A percentile compares a stretch with the other conserved stretches of the same genome.
Conservation (phyloP, 2,329 filamentous ascomycete genomes). For the Venturia pyrina region DNA sequence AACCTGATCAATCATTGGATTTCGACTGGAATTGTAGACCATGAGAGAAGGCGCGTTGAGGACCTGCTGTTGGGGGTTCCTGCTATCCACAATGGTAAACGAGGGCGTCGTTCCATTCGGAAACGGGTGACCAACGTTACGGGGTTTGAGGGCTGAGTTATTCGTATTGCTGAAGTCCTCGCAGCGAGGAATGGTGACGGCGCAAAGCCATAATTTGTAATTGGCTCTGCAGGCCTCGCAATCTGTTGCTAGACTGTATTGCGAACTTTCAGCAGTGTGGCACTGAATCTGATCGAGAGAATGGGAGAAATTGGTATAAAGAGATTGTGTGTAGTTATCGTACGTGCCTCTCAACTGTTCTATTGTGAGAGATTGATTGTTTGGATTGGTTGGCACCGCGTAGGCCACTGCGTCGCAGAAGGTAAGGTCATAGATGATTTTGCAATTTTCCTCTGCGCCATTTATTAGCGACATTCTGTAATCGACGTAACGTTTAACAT, state of each 20-base stretch:
- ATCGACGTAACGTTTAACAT: conserved; percentile 22
- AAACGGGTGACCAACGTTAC: conserved; percentile 61
- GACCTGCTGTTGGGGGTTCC: conserved; percentile 18
- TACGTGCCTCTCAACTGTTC: conserved; percentile 62
- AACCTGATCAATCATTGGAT: conserved; percentile 57
- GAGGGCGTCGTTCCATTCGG: conserved; percentile 53
- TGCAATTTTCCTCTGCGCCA: conserved; percentile 62
- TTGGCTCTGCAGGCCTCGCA: conserved; percentile 68
- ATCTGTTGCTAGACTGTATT: conserved; percentile 69
- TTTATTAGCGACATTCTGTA: conserved; percentile 9
- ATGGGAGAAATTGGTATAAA: conserved; percentile 71
- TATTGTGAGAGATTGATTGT: conserved; percentile 21
- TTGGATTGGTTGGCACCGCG: conserved; percentile 75
- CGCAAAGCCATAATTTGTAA: conserved; percentile 94
- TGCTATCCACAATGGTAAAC: conserved; percentile 17
- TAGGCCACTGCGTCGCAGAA: conserved; percentile 88
- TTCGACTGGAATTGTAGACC: conserved; percentile 52
- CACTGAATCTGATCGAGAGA: conserved; percentile 78
- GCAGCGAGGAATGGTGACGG: conserved; percentile 85
- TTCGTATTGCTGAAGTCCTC: conserved; percentile 59
- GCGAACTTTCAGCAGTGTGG: conserved; percentile 60
- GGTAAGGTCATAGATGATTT: conserved; percentile 72
- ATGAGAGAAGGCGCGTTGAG: conserved; percentile 17
- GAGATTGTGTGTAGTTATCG: conserved; percentile 59
- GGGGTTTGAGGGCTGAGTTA: conserved; percentile 45